Evolutionary conservation across 2,329 filamentous ascomycete species (phyloP).

Genomic region (Aureobasidium pullulans): DNA sequence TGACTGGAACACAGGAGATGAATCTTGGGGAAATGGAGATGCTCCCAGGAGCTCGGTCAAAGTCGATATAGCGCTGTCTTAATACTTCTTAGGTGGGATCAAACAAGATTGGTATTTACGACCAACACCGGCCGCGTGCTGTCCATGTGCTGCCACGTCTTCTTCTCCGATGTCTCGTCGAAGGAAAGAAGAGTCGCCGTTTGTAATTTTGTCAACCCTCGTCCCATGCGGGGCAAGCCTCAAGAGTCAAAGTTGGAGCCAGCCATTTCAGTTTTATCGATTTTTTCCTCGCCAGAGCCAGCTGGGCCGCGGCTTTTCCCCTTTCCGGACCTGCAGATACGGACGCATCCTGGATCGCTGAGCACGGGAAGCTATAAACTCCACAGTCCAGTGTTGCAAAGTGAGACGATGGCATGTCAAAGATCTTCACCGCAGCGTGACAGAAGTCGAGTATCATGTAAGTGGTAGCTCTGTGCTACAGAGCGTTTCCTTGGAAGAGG

Average conservation of each 20-base stretch:
- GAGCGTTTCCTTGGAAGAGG: background rate
- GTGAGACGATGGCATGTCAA: constrained; percentile 1
- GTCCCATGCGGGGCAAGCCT: constrained; percentile 6
- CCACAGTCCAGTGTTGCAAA: background rate
- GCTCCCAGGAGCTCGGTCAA: background rate
- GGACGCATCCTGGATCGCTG: background rate
- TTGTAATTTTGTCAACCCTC: background rate
- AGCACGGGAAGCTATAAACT: background rate
- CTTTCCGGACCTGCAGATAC: constrained; percentile 1
- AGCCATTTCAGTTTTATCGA: constrained; percentile 1
- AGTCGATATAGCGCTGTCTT: background rate
- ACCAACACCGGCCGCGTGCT: background rate
- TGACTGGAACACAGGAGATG: background rate
- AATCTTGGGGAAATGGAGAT: constrained; percentile 4
- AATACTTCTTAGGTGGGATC: background rate
- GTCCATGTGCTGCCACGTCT: background rate
- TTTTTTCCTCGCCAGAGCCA: background rate
- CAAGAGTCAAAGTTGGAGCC: background rate
- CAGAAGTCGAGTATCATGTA: background rate
- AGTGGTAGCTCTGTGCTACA: background rate
- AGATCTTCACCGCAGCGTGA: background rate
- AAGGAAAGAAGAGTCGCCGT: constrained; percentile 2
- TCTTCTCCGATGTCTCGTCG: background rate
- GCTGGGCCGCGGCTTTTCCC: constrained; percentile 6
- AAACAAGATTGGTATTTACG: background rate